phyloP scores from a whole-genome alignment of 1,284 basidiomycete species.

The Cryptococcus maquisensis region DNA sequence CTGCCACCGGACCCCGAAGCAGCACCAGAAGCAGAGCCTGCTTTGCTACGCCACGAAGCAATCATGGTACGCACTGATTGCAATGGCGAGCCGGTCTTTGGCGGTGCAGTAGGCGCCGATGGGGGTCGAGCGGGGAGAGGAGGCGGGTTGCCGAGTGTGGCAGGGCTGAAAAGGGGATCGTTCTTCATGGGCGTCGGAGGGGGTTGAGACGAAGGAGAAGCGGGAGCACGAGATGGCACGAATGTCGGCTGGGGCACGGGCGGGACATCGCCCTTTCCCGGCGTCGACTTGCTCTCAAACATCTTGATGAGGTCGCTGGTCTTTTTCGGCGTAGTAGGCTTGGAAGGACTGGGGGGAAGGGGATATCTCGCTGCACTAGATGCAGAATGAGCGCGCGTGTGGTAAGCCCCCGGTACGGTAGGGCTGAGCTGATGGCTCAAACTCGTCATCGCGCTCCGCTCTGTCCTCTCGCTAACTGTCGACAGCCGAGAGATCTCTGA shows the following conservation, averaged over 20 bases:
- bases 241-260: slow-evolving; percentile 16
- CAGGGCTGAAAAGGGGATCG: slow-evolving; percentile 7
- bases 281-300: slow-evolving; percentile 27
- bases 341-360: slow-evolving; percentile 26
- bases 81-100: slow-evolving; percentile 32
- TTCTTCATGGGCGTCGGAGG: not conserved
- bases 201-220: not conserved
- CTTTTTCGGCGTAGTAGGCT: slow-evolving; percentile 21
- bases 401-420: slow-evolving; percentile 7
- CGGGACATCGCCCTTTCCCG: not conserved
- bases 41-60: slow-evolving; percentile 57
- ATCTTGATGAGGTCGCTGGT: slow-evolving; percentile 40
- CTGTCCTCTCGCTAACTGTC: slow-evolving; percentile 29
- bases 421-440: slow-evolving; percentile 8
- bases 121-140: not conserved
- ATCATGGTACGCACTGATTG: slow-evolving; percentile 68
- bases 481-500: slow-evolving; percentile 18
- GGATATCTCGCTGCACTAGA: slow-evolving; percentile 22
- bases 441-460: slow-evolving; percentile 14
- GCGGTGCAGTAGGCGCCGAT: slow-evolving; percentile 14
- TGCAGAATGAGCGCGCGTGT: not conserved
- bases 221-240: slow-evolving; percentile 5
- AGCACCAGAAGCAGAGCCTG: slow-evolving; percentile 16
- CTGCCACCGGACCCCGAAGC: slow-evolving; percentile 33
- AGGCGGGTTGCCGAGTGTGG: not conserved